These are phyloP conservation scores for Globisporangium sylvaticum DNA, from an alignment of 352 stramenopile genomes.

Conservation along the genomic window DNA sequence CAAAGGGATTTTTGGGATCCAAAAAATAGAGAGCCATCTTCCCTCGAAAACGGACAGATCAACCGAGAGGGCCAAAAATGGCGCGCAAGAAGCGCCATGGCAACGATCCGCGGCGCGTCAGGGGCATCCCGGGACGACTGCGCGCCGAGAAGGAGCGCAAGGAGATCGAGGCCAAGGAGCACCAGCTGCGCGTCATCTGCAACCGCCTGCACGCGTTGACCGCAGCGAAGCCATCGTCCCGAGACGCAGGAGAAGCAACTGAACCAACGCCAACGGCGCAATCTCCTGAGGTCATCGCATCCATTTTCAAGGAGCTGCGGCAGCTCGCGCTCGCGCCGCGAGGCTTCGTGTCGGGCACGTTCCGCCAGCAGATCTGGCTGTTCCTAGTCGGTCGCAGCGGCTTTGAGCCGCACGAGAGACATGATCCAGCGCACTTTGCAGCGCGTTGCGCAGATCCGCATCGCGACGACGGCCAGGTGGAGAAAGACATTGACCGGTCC, in stretches of 20 bases:
- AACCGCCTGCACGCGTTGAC: conserved; percentile 23
- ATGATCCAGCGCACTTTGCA: conserved; percentile 17
- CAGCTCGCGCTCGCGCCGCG: conserved; percentile 48
- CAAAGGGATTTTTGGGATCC: neutral
- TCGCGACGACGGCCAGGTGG: conserved; percentile 64
- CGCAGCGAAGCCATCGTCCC: neutral
- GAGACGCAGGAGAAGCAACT: conserved; percentile 16
- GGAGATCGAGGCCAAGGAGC: conserved; percentile 50
- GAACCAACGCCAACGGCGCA: neutral
- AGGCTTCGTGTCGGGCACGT: conserved; percentile 53
- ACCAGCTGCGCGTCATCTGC: conserved; percentile 33
- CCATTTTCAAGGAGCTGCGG: conserved; percentile 50
- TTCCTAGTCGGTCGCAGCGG: conserved; percentile 37
- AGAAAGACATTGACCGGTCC: conserved; percentile 85
- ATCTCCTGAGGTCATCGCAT: conserved; percentile 1
- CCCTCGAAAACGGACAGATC: neutral
- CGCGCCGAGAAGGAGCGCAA: conserved; percentile 36
- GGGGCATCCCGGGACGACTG: conserved; percentile 30
- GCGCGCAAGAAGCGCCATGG: conserved; percentile 30
- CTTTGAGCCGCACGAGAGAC: conserved; percentile 12
- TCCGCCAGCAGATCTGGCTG: conserved; percentile 60
- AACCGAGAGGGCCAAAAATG: conserved; percentile 17
- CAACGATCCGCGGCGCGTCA: conserved; percentile 23
- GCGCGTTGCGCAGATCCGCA: conserved; percentile 20
- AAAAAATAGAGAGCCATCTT: neutral